Conservation (phyloP, 257 asterid species). For the Forsythia suspensa region DNA sequence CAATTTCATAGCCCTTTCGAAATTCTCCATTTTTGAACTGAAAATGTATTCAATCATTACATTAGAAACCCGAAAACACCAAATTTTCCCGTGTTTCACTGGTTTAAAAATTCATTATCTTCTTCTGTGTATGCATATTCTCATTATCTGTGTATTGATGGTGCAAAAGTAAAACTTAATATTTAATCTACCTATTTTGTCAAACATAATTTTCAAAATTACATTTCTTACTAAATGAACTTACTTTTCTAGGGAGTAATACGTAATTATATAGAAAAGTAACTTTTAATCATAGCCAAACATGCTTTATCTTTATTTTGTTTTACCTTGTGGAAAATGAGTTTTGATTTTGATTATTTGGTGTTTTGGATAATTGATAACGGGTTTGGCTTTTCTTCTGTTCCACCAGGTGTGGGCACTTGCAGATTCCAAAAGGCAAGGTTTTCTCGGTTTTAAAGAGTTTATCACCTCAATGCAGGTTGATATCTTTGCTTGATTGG, state of each 20-base stretch:
- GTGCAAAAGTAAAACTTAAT: no score
- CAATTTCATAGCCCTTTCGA: not conserved
- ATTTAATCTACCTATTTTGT: not conserved
- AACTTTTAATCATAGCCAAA: no score
- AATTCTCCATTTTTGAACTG: not conserved
- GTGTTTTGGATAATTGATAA: constrained; percentile 4
- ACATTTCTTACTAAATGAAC: not conserved
- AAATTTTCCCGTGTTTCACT: not conserved
- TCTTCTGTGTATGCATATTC: not conserved
- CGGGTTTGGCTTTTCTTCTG: not conserved
- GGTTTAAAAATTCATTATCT: no score
- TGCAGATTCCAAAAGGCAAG: constrained; percentile 93
- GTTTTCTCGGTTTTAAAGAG: constrained; percentile 89
- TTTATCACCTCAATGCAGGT: constrained; percentile 92
- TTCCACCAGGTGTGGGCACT: constrained; percentile 83
- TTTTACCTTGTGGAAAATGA: not conserved
- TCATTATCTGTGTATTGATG: not conserved
- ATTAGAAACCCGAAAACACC: not conserved
- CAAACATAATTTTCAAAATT: not conserved
- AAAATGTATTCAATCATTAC: not conserved
- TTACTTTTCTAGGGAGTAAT: not conserved
- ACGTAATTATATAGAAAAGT: not conserved
- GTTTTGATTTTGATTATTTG: not conserved
- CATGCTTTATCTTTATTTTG: not conserved
- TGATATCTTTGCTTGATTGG: constrained; percentile 14